These are phyloP conservation scores for Paramecium biaurelia DNA, from an alignment of 73 alveolate species.

Conservation along the genomic window DNA sequence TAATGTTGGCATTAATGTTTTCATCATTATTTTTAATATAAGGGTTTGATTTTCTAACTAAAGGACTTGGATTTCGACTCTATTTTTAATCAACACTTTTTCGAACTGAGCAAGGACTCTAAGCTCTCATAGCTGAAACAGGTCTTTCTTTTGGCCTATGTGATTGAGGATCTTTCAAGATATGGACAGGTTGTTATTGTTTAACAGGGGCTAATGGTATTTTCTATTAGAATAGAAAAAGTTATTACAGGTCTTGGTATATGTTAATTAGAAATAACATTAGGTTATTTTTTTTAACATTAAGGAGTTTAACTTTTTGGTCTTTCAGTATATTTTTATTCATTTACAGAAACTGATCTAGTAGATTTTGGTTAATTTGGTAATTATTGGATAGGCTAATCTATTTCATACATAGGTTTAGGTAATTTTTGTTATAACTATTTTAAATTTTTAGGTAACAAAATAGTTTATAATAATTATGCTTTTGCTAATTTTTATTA, in stretches of 20 bases:
- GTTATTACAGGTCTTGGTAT: not conserved
- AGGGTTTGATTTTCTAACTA: not conserved
- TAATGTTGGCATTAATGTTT: not conserved
- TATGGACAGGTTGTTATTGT: not conserved
- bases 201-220: conserved; percentile 14
- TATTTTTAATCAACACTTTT: conserved; percentile 8
- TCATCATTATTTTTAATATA: not conserved
- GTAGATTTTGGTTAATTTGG: not conserved
- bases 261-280: not conserved
- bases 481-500: not conserved
- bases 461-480: not conserved
- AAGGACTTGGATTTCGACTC: not conserved
- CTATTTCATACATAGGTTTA: conserved; percentile 43
- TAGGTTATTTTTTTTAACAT: not conserved
- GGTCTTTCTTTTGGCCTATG: not conserved
- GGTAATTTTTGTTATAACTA: conserved; percentile 25
- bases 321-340: conserved; percentile 4
- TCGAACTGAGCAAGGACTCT: not conserved
- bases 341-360: conserved; percentile 9
- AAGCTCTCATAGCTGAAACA: conserved; percentile 19
- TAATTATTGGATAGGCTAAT: not conserved
- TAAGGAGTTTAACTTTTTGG: conserved; percentile 37
- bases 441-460: conserved; percentile 19
- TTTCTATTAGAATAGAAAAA: not conserved
- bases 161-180: not conserved